Conservation (phyloP, 169 alveolate species). For the Cystoisospora suis region DNA sequence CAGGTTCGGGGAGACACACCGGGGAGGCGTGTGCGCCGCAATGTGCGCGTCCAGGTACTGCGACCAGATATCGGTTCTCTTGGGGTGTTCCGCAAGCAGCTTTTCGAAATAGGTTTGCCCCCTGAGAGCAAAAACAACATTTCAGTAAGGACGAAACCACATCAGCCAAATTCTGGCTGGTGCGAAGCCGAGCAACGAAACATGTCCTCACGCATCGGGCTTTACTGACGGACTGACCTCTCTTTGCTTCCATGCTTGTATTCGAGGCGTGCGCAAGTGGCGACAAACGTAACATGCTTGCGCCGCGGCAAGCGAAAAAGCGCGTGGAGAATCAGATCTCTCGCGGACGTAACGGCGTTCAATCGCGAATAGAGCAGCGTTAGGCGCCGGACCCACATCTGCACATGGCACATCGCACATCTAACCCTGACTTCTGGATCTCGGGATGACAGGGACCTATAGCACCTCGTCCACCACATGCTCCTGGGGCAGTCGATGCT, state of each 20-base stretch:
- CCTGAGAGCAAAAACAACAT: constrained; percentile 53
- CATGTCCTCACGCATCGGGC: too few relatives aligned
- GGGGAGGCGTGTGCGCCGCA: constrained; percentile 67
- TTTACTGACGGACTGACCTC: constrained; percentile 34
- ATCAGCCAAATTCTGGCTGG: too few relatives aligned
- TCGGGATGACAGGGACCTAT: too few relatives aligned
- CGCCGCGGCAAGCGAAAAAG: constrained; percentile 60
- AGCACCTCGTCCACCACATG: too few relatives aligned
- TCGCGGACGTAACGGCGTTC: constrained; percentile 53
- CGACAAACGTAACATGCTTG: constrained; percentile 65
- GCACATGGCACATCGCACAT: constrained; percentile 7
- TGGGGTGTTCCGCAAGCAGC: constrained; percentile 75
- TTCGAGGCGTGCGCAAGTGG: constrained; percentile 65
- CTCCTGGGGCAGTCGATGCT: not conserved
- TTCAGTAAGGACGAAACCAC: too few relatives aligned
- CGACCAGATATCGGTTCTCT: constrained; percentile 78
- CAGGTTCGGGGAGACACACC: constrained; percentile 25
- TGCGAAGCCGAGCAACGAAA: too few relatives aligned
- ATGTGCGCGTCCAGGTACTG: constrained; percentile 76
- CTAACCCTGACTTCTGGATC: too few relatives aligned
- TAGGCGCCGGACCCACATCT: constrained; percentile 71
- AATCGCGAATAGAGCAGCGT: constrained; percentile 37
- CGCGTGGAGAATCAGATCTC: constrained; percentile 59
- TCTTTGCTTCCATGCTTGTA: constrained; percentile 48
- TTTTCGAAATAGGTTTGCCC: constrained; percentile 73